Evolutionary conservation across 495 filamentous ascomycete genomes (phyloP).

Genomic region (Hypoxylon fragiforme): DNA sequence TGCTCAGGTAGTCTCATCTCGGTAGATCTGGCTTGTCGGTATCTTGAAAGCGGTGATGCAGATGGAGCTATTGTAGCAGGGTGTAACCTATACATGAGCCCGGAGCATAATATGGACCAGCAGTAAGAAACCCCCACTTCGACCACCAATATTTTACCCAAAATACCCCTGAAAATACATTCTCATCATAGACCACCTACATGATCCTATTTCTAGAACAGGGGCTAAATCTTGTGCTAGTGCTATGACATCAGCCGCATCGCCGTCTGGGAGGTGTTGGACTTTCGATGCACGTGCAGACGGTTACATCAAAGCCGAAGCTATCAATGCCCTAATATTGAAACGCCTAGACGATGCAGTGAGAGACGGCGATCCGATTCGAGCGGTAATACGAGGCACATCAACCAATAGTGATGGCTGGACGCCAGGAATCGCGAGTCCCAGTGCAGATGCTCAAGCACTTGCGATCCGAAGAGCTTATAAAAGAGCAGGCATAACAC

Average conservation of each 20-base stretch:
- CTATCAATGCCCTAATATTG: slow-evolving; percentile 47
- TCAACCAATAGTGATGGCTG: slow-evolving; percentile 49
- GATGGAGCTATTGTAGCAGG: slow-evolving; percentile 8
- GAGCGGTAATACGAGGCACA: slow-evolving; percentile 52
- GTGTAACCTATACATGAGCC: slow-evolving; percentile 9
- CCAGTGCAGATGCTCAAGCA: slow-evolving; percentile 57
- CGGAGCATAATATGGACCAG: slow-evolving; percentile 8
- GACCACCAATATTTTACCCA: too few species aligned
- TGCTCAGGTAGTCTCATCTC: slow-evolving; percentile 44
- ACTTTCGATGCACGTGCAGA: slow-evolving; percentile 48
- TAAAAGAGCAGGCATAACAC: slow-evolving; percentile 34
- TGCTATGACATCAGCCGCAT: too few species aligned
- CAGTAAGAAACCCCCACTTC: too few species aligned
- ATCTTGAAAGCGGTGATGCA: background rate
- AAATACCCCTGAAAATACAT: too few species aligned
- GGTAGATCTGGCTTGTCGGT: slow-evolving; percentile 40
- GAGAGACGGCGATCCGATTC: slow-evolving; percentile 49
- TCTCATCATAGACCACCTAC: too few species aligned
- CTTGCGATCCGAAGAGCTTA: slow-evolving; percentile 56
- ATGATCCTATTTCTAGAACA: too few species aligned
- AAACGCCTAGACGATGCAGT: slow-evolving; percentile 54
- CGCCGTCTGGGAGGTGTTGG: slow-evolving; percentile 41
- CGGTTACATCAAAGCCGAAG: slow-evolving; percentile 54
- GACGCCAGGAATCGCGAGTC: slow-evolving; percentile 56
- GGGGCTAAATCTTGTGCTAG: too few species aligned